These are phyloP conservation scores for Senna siamea DNA, from an alignment of 306 rosid species.

Conservation along the genomic window DNA sequence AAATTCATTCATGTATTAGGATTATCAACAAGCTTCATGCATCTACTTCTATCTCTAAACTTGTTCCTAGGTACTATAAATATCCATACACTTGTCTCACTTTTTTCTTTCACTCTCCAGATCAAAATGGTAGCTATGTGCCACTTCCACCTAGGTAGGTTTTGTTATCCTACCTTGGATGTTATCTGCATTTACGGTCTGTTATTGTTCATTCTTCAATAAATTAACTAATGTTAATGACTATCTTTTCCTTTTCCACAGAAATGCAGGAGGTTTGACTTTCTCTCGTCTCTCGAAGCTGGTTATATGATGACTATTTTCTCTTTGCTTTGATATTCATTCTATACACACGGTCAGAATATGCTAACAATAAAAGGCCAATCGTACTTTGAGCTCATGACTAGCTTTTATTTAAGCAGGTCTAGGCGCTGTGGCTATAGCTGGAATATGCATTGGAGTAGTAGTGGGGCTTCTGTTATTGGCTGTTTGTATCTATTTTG, in stretches of 20 bases:
- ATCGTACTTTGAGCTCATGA: constrained; percentile 33
- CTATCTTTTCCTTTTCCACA: constrained; percentile 32
- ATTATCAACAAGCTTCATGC: neutral
- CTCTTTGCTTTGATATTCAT: constrained; percentile 29
- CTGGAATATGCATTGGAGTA: constrained; percentile 64
- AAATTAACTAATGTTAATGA: neutral
- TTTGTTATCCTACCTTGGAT: constrained; percentile 11
- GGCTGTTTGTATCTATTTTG: constrained; percentile 47
- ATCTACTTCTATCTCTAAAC: neutral
- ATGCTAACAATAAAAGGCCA: constrained; percentile 15
- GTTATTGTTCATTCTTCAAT: neutral
- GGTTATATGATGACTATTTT: constrained; percentile 28
- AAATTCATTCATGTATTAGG: neutral
- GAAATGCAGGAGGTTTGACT: constrained; percentile 60
- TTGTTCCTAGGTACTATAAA: neutral
- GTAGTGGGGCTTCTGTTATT: constrained; percentile 55
- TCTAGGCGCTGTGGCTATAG: constrained; percentile 50
- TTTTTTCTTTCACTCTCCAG: constrained; percentile 47
- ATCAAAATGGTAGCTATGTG: constrained; percentile 50
- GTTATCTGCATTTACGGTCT: neutral
- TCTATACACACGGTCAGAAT: constrained; percentile 12
- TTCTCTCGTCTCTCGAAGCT: constrained; percentile 27
- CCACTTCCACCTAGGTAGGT: constrained; percentile 53
- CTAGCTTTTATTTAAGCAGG: constrained; percentile 55
- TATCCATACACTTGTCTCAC: constrained; percentile 17